Conservation (phyloP, 176 grass and related monocot species). For the Avena insularis region DNA sequence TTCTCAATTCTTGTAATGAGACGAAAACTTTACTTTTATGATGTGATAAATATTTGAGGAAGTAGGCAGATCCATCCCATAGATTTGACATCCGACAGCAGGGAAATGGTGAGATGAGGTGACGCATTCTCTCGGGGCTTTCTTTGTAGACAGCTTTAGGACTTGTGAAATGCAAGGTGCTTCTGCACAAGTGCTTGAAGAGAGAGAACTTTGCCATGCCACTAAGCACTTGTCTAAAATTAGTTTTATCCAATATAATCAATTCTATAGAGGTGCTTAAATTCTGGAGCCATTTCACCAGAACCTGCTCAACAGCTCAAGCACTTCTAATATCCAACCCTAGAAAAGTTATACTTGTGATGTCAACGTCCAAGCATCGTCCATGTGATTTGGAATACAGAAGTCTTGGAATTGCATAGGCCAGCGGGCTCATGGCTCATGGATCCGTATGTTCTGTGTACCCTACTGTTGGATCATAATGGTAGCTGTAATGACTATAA, state of each 20-base stretch:
- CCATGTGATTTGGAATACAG: background rate
- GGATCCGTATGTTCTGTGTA: background rate
- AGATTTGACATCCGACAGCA: background rate
- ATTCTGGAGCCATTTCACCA: background rate
- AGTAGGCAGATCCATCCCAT: background rate
- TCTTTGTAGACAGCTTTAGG: background rate
- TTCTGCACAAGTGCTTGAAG: background rate
- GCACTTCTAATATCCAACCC: background rate
- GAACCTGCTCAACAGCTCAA: background rate
- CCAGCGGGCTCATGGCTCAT: background rate
- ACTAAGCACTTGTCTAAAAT: background rate
- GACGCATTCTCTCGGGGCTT: background rate
- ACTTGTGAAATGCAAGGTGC: background rate
- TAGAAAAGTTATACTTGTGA: slow-evolving; percentile 1
- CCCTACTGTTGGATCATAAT: background rate
- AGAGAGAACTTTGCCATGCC: background rate
- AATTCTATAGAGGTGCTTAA: background rate
- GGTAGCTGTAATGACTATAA: background rate
- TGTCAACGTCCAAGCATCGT: background rate
- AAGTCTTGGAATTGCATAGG: background rate
- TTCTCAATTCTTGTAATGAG: background rate
- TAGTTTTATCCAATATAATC: background rate
- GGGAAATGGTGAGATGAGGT: background rate
- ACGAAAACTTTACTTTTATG: background rate
- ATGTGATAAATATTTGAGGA: background rate